Conservation (phyloP, 176 grass and related monocot species). For the Rhipidocladum racemiflorum region DNA sequence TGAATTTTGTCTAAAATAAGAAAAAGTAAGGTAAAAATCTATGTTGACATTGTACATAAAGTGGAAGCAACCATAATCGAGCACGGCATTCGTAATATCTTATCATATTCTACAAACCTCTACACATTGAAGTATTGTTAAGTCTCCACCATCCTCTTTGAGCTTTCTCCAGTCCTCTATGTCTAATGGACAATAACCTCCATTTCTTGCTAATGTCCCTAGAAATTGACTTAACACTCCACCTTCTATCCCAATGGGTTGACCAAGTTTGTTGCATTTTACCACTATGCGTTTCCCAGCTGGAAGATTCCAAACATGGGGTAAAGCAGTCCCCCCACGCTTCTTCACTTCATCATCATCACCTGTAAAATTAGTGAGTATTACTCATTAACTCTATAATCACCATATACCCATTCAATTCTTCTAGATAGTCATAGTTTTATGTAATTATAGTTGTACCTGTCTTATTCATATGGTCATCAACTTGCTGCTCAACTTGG, state of each 20-base stretch:
- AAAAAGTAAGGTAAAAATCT: too few species aligned
- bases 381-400: background rate
- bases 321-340: background rate
- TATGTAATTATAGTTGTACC: background rate
- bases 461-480: background rate
- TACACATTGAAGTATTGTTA: background rate
- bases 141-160: background rate
- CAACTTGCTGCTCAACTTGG: background rate
- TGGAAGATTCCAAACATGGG: background rate
- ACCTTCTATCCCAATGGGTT: background rate
- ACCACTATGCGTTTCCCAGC: background rate
- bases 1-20: too few species aligned
- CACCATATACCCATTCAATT: background rate
- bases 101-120: background rate
- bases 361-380: background rate
- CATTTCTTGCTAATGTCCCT: background rate
- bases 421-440: background rate
- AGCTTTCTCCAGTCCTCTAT: background rate
- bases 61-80: background rate
- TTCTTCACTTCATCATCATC: background rate
- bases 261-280: too few species aligned
- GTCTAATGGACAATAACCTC: background rate
- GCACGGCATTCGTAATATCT: background rate
- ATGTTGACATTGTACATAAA: too few species aligned
- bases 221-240: background rate